phyloP scores from a whole-genome alignment of 352 stramenopile genomes.

The Globisporangium mamillatum region DNA sequence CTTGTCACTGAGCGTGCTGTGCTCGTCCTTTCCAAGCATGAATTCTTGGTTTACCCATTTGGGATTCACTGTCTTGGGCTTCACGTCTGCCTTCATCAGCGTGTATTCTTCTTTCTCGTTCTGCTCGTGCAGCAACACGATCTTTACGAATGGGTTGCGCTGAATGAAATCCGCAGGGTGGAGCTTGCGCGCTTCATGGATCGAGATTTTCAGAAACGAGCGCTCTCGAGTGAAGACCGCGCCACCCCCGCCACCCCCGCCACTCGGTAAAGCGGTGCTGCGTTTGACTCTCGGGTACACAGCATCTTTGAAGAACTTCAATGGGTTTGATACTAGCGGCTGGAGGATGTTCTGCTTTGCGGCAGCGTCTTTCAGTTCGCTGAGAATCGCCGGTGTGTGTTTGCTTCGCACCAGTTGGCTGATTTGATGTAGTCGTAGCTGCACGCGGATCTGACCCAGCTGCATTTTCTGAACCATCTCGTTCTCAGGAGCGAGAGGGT shows the following conservation, averaged over 20 bases:
- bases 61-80: conserved; percentile 59
- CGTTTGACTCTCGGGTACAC: conserved; percentile 9
- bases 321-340: conserved; percentile 5
- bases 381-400: conserved; percentile 27
- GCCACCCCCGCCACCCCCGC: neutral
- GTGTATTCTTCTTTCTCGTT: conserved; percentile 52
- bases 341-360: conserved; percentile 6
- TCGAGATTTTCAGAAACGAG: conserved; percentile 58
- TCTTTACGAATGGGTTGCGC: conserved; percentile 47
- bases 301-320: conserved; percentile 17
- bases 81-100: conserved; percentile 63
- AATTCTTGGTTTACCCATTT: conserved; percentile 77
- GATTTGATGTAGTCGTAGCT: conserved; percentile 37
- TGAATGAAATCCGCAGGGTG: conserved; percentile 33
- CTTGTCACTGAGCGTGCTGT: conserved; percentile 54
- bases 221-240: conserved; percentile 30
- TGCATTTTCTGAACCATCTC: conserved; percentile 68
- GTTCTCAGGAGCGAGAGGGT: conserved; percentile 52
- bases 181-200: conserved; percentile 57
- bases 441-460: conserved; percentile 56
- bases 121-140: conserved; percentile 45
- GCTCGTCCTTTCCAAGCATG: conserved; percentile 46
- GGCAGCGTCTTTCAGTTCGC: conserved; percentile 29
- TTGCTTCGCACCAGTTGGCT: conserved; percentile 37
- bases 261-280: conserved; percentile 11